Evolutionary conservation across 2,329 filamentous ascomycete genomes (phyloP).

Genomic region (Mariannaea elegans): DNA sequence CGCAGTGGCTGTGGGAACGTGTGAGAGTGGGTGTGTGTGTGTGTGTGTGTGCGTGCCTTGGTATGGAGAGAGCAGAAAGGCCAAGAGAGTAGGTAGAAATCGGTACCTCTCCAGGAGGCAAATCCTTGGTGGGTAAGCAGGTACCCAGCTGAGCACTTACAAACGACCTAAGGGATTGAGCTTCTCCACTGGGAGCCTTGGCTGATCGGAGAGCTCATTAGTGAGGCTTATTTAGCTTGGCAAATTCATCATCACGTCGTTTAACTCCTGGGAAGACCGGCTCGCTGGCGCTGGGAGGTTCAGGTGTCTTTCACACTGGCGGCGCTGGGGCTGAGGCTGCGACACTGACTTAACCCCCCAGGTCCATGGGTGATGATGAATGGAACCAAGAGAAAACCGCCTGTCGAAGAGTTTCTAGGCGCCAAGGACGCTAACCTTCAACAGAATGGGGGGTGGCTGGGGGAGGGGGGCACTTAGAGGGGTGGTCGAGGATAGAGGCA

Average conservation of each 20-base stretch:
- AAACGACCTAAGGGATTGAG: conserved; percentile 1
- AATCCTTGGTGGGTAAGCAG: neutral
- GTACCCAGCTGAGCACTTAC: conserved; percentile 5
- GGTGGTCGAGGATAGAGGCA: too few relatives aligned
- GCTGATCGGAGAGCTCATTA: neutral
- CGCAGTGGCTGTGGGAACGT: conserved; percentile 10
- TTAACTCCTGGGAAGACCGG: too few relatives aligned
- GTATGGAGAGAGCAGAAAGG: conserved; percentile 2
- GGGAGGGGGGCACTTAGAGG: neutral
- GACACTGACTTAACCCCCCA: neutral
- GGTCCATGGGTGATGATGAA: neutral
- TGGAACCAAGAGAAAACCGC: neutral
- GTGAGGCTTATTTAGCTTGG: too few relatives aligned
- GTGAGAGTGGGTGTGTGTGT: conserved; percentile 11
- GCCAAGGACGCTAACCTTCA: conserved; percentile 4
- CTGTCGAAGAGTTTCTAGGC: neutral
- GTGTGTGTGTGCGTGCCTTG: conserved; percentile 11
- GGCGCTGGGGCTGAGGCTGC: neutral
- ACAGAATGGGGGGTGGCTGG: conserved; percentile 8
- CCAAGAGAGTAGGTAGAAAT: conserved; percentile 8
- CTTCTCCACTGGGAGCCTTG: conserved; percentile 5
- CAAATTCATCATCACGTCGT: too few relatives aligned
- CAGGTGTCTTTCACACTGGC: neutral
- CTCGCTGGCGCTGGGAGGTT: too few relatives aligned
- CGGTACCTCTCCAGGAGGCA: neutral